phyloP scores from a whole-genome alignment of 345 rosid genomes.

The Clausena lansium region DNA sequence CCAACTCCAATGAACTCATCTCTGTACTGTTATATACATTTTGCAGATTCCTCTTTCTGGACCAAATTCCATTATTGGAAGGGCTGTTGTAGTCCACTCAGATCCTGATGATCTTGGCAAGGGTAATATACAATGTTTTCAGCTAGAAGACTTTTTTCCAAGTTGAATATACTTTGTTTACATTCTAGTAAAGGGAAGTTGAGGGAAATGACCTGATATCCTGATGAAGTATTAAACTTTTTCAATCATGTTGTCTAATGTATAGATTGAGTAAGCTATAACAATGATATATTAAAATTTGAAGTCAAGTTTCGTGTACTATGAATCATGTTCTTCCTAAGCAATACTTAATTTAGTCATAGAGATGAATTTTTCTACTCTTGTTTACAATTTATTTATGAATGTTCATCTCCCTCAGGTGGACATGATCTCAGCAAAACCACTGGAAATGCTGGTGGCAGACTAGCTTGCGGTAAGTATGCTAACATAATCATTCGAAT shows the following conservation, averaged over 20 bases:
- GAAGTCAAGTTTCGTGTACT: not conserved
- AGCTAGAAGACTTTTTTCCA: no score
- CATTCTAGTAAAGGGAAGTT: not conserved
- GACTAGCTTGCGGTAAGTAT: conserved; percentile 40
- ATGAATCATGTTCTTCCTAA: not conserved
- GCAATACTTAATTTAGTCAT: not conserved
- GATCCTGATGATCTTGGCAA: conserved; percentile 94
- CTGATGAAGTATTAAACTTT: not conserved
- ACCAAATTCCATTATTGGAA: conserved; percentile 74
- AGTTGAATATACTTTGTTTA: not conserved
- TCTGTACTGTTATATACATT: not conserved
- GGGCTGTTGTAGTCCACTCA: conserved; percentile 89
- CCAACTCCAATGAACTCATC: not conserved
- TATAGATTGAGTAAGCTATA: not conserved
- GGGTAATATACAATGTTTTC: not conserved
- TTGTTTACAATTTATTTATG: not conserved
- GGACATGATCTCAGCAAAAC: conserved; percentile 69
- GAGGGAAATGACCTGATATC: not conserved
- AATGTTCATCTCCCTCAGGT: not conserved
- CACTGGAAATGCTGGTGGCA: conserved; percentile 91
- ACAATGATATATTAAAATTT: not conserved
- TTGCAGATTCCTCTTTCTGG: conserved; percentile 79
- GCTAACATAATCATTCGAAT: not conserved
- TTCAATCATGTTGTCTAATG: not conserved
- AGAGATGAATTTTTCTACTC: not conserved